Percentiles rank a stretch among this genome's conserved stretches.
Evolutionary conservation across 2,329 filamentous ascomycete species (phyloP).

Genomic region (Alternaria hordeiaustralica): DNA sequence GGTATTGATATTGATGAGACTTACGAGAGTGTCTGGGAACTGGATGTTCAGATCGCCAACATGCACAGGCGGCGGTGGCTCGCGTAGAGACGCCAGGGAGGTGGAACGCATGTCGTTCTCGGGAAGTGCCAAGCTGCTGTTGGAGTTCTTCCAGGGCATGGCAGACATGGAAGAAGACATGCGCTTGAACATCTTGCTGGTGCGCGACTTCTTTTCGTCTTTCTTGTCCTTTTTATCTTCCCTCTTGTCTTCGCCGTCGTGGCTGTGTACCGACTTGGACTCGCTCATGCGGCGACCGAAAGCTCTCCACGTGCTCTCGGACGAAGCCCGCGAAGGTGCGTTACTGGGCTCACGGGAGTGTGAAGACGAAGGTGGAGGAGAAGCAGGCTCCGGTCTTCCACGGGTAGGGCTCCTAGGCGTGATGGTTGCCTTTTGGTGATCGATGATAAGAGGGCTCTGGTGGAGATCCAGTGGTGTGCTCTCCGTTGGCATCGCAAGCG

Average conservation of each 20-base stretch:
- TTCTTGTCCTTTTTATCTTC: slow-evolving; percentile 57
- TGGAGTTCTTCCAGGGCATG: slow-evolving; percentile 59
- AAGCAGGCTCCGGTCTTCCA: slow-evolving; percentile 39
- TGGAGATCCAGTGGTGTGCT: slow-evolving; percentile 59
- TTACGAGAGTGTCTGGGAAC: slow-evolving; percentile 85
- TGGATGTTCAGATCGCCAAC: slow-evolving; percentile 95
- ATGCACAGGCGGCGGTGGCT: slow-evolving; percentile 65
- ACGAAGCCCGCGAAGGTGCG: slow-evolving; percentile 46
- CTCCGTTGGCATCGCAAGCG: slow-evolving; percentile 55
- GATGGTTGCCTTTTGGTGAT: slow-evolving; percentile 60
- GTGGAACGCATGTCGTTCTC: slow-evolving; percentile 46
- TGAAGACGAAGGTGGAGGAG: slow-evolving; percentile 40
- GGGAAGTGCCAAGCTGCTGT: slow-evolving; percentile 46
- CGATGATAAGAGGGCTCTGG: slow-evolving; percentile 66
- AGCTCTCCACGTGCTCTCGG: slow-evolving; percentile 48
- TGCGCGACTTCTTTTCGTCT: slow-evolving; percentile 63
- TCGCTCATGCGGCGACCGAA: slow-evolving; percentile 49
- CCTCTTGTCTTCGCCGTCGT: slow-evolving; percentile 48
- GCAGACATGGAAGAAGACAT: slow-evolving; percentile 67
- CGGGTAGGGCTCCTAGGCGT: slow-evolving; percentile 35
- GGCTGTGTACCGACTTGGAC: slow-evolving; percentile 39
- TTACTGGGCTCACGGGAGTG: slow-evolving; percentile 40
- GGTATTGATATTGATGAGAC: slow-evolving; percentile 16
- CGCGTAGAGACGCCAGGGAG: slow-evolving; percentile 41
- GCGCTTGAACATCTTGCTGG: slow-evolving; percentile 69